Conservation (phyloP, 2,329 filamentous ascomycete genomes). For the Colletotrichum costaricense region DNA sequence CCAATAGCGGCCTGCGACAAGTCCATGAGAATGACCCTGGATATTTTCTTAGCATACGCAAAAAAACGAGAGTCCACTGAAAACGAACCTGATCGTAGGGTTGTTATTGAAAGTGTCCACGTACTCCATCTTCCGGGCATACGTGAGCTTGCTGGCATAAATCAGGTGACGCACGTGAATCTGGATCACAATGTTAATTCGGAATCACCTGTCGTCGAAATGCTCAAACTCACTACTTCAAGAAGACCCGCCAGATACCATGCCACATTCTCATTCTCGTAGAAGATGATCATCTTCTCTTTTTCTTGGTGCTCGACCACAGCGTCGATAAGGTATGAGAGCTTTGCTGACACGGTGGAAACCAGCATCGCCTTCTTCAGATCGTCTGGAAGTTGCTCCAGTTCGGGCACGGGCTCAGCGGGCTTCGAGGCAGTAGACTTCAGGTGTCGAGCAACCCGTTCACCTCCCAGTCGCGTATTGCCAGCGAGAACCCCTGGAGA, state of each 20-base stretch:
- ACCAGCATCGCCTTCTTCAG: conserved; percentile 72
- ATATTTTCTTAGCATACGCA: neutral
- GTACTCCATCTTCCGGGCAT: conserved; percentile 76
- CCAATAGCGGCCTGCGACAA: conserved; percentile 90
- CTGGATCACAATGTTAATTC: conserved; percentile 42
- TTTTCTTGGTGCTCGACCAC: conserved; percentile 74
- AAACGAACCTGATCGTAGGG: conserved; percentile 64
- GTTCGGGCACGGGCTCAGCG: conserved; percentile 16
- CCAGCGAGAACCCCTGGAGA: conserved; percentile 45
- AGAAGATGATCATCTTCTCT: conserved; percentile 94
- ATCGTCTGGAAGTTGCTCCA: conserved; percentile 53
- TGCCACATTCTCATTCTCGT: conserved; percentile 87
- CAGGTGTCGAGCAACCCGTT: conserved; percentile 45
- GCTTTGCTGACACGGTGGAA: conserved; percentile 88
- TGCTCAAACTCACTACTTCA: conserved; percentile 67
- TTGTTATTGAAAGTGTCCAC: conserved; percentile 82
- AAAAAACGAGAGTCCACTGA: neutral
- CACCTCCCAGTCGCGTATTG: conserved; percentile 56
- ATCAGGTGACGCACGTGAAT: conserved; percentile 72
- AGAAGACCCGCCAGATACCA: conserved; percentile 87
- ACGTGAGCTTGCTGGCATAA: conserved; percentile 73
- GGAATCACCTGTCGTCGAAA: neutral
- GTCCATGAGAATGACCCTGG: conserved; percentile 86
- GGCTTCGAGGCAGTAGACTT: conserved; percentile 43
- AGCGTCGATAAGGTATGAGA: conserved; percentile 84